These are phyloP conservation scores for Pulveroboletus sp. DNA, from an alignment of 768 basidiomycete species.

Conservation along the genomic window DNA sequence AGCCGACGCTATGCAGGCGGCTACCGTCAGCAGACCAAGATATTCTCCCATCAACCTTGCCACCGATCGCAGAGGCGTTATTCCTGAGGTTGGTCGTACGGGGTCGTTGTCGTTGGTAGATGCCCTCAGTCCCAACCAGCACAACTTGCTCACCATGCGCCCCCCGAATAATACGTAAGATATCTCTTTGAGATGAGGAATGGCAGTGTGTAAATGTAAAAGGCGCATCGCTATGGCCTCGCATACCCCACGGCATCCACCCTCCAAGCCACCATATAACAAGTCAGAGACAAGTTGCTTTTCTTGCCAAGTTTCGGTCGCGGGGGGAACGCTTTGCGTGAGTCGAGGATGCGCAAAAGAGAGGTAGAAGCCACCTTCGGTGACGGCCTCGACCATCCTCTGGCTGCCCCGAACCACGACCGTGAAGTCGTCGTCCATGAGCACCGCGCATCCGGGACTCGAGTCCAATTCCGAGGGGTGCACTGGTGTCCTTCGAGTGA, in stretches of 20 bases:
- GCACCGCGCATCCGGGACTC: conserved; percentile 12
- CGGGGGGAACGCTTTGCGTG: background rate
- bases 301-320: conserved; percentile 3
- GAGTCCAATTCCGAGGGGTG: conserved; percentile 8
- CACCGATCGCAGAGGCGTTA: conserved; percentile 6
- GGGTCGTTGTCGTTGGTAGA: background rate
- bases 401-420: conserved; percentile 15
- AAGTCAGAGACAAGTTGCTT: conserved; percentile 6
- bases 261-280: conserved; percentile 10
- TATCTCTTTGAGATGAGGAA: conserved; percentile 6
- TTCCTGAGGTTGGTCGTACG: background rate
- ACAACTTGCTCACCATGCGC: conserved; percentile 4
- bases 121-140: conserved; percentile 11
- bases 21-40: conserved; percentile 6
- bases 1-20: conserved; percentile 1
- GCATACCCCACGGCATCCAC: conserved; percentile 12
- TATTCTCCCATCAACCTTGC: conserved; percentile 9
- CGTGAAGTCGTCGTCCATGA: conserved; percentile 16
- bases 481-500: conserved; percentile 8
- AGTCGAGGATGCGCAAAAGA: conserved; percentile 3
- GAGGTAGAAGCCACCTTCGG: conserved; percentile 18
- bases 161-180: conserved; percentile 5
- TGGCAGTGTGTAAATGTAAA: conserved; percentile 1
- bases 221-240: conserved; percentile 14
- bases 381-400: conserved; percentile 14